A percentile compares a stretch with the other conserved stretches of the same genome.
phyloP scores from a whole-genome alignment of 495 filamentous ascomycete genomes.

The Penicillium argentinense region DNA sequence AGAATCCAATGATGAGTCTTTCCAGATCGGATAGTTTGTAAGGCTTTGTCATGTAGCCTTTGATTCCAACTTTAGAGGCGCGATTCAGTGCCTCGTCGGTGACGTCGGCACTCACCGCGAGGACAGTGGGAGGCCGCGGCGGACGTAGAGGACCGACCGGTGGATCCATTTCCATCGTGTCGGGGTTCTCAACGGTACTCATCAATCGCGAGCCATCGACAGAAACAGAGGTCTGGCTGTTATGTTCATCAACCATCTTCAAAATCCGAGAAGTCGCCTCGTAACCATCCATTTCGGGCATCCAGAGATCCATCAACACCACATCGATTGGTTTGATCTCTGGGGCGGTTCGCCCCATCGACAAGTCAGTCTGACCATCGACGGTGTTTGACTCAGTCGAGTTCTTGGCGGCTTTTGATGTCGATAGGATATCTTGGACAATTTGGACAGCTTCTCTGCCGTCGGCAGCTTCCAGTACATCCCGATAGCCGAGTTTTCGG shows the following conservation, averaged over 20 bases:
- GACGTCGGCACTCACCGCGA: slow-evolving; percentile 78
- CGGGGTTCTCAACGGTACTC: slow-evolving; percentile 3
- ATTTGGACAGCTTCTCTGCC: slow-evolving; percentile 70
- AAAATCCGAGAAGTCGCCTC: slow-evolving; percentile 69
- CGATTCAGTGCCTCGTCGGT: slow-evolving; percentile 64
- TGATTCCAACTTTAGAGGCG: slow-evolving; percentile 68
- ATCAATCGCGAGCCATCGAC: slow-evolving; percentile 4
- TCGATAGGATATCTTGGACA: slow-evolving; percentile 46
- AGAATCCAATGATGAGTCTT: slow-evolving; percentile 65
- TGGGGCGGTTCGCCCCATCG: no score
- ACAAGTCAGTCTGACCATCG: no score
- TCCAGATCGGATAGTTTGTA: slow-evolving; percentile 73
- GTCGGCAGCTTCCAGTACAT: slow-evolving; percentile 68
- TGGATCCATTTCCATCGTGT: slow-evolving; percentile 27
- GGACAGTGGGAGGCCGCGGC: slow-evolving; percentile 45
- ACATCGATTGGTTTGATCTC: slow-evolving; percentile 57
- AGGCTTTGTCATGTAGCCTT: slow-evolving; percentile 77
- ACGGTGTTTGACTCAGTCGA: background rate
- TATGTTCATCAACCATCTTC: slow-evolving; percentile 46
- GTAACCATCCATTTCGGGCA: slow-evolving; percentile 82
- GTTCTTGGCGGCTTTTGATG: slow-evolving; percentile 15
- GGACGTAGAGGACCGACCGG: background rate
- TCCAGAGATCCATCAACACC: slow-evolving; percentile 84
- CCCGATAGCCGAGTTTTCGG: slow-evolving; percentile 64
- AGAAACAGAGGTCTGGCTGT: slow-evolving; percentile 15